Evolutionary conservation across 352 stramenopile species (phyloP).

Genomic region (Phytopythium aichiense): DNA sequence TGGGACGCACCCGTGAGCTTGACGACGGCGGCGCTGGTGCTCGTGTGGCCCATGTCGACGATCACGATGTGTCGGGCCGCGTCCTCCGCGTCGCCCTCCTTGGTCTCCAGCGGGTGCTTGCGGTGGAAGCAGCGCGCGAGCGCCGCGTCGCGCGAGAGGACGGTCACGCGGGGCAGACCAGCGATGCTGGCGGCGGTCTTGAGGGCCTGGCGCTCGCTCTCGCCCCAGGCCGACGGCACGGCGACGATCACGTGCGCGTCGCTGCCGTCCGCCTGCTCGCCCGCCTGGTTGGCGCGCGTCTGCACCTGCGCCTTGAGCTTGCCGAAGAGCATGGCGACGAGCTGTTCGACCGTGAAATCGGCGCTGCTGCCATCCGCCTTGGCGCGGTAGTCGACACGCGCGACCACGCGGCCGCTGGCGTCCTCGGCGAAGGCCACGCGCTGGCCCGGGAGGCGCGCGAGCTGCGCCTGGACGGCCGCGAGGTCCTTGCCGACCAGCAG

Average conservation of each 20-base stretch:
- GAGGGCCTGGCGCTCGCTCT: conserved; percentile 44
- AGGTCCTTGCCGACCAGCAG: conserved; percentile 61
- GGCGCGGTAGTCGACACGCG: conserved; percentile 56
- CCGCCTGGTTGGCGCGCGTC: conserved; percentile 35
- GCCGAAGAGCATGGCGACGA: conserved; percentile 74
- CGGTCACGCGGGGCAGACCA: conserved; percentile 42
- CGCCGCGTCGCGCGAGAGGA: conserved; percentile 51
- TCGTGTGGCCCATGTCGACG: conserved; percentile 86
- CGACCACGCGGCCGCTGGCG: conserved; percentile 29
- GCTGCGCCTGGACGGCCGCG: conserved; percentile 31
- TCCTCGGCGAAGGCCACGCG: conserved; percentile 39
- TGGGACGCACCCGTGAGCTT: conserved; percentile 45
- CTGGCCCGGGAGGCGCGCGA: conserved; percentile 40
- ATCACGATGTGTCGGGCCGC: conserved; percentile 64
- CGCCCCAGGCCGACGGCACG: conserved; percentile 56
- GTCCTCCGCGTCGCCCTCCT: conserved; percentile 19
- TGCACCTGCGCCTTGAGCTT: conserved; percentile 70
- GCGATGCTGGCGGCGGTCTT: conserved; percentile 53
- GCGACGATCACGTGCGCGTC: conserved; percentile 53
- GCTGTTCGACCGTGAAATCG: conserved; percentile 68
- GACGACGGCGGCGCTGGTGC: conserved; percentile 65
- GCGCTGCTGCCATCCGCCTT: background rate
- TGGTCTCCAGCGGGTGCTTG: conserved; percentile 68
- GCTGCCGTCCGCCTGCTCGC: conserved; percentile 19
- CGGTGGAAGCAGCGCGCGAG: conserved; percentile 74